Evolutionary conservation across 768 basidiomycete genomes (phyloP).

Genomic region (Antrodiella citrinella): DNA sequence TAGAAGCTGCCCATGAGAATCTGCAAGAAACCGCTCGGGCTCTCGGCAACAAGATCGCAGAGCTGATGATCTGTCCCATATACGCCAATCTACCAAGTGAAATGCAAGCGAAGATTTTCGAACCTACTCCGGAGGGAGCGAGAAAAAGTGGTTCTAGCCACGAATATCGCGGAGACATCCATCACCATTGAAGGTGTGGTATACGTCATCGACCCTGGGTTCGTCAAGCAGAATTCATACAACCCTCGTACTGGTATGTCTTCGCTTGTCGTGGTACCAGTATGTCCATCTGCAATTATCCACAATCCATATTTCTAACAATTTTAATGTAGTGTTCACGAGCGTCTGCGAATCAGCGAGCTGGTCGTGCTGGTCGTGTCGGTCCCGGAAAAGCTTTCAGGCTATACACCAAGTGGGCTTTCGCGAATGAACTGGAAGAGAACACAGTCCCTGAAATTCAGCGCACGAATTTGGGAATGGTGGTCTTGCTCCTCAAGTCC

Average conservation of each 20-base stretch:
- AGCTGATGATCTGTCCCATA: conserved; percentile 93
- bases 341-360: conserved; percentile 95
- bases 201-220: conserved; percentile 98
- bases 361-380: conserved; percentile 94
- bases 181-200: conserved; percentile 99
- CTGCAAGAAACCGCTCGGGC: conserved; percentile 92
- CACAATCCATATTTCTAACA: background rate
- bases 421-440: conserved; percentile 88
- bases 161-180: conserved; percentile 99
- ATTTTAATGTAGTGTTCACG: conserved; percentile 55
- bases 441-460: conserved; percentile 99
- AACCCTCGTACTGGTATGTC: conserved; percentile 99
- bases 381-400: conserved; percentile 98
- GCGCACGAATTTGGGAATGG: conserved; percentile 95
- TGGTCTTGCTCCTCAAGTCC: conserved; percentile 90
- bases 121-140: conserved; percentile 94
- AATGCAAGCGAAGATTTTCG: conserved; percentile 99
- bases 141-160: conserved; percentile 96
- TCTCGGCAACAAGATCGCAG: conserved; percentile 90
- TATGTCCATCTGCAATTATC: conserved; percentile 31
- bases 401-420: conserved; percentile 99
- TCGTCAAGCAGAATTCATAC: conserved; percentile 98
- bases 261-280: conserved; percentile 90
- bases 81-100: conserved; percentile 99
- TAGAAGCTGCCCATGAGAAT: conserved; percentile 95